Percentiles rank a stretch among this genome's conserved stretches.
Conservation (phyloP, 306 rosid species). For the Senna siamea region DNA sequence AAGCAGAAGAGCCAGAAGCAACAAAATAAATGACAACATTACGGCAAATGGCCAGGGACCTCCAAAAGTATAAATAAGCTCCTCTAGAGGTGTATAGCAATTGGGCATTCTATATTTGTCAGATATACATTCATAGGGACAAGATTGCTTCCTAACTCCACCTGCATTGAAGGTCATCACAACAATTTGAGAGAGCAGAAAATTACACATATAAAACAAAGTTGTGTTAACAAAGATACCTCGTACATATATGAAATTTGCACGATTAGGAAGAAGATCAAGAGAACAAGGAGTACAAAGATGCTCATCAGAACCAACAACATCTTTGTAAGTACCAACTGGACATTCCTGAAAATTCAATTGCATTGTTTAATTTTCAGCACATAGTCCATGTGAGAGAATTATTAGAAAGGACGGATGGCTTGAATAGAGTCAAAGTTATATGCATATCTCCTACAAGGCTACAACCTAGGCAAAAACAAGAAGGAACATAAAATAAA, state of each 20-base stretch:
- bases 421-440: conserved; percentile 26
- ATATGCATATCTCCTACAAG: conserved; percentile 12
- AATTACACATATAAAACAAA: conserved; percentile 35
- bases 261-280: conserved; percentile 92
- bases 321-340: conserved; percentile 85
- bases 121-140: conserved; percentile 89
- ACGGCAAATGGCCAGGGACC: conserved; percentile 88
- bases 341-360: conserved; percentile 85
- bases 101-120: conserved; percentile 96
- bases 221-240: conserved; percentile 56
- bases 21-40: conserved; percentile 70
- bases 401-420: conserved; percentile 23
- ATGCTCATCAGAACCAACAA: conserved; percentile 74
- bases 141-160: conserved; percentile 67
- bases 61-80: conserved; percentile 89
- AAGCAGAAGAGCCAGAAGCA: conserved; percentile 69
- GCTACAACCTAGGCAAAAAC: conserved; percentile 13
- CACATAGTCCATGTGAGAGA: conserved; percentile 29
- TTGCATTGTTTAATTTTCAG: conserved; percentile 38
- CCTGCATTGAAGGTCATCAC: conserved; percentile 58
- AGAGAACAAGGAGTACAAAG: conserved; percentile 92
- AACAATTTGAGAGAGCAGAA: conserved; percentile 28
- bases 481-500: conserved; percentile 25
- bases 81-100: conserved; percentile 95
- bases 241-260: conserved; percentile 82